phyloP scores from a whole-genome alignment of 2,329 filamentous ascomycete genomes.

The Fusarium sp. region DNA sequence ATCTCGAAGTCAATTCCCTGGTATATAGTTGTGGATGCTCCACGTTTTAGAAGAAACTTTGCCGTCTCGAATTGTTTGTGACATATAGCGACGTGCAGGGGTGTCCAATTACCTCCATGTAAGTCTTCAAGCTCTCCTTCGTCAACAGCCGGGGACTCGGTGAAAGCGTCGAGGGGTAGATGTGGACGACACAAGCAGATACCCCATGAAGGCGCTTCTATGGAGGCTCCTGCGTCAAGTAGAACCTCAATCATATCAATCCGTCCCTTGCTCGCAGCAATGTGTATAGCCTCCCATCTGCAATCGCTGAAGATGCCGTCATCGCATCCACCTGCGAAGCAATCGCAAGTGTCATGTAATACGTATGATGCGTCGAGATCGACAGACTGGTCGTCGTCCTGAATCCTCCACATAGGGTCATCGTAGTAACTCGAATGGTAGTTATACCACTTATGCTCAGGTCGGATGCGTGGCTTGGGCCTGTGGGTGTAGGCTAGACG shows the following conservation, averaged over 20 bases:
- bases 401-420: conserved; percentile 45
- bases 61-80: conserved; percentile 45
- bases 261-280: conserved; percentile 48
- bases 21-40: conserved; percentile 46
- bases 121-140: conserved; percentile 48
- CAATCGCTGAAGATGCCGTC: conserved; percentile 50
- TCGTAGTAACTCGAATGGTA: conserved; percentile 49
- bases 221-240: conserved; percentile 42
- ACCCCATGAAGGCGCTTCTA: conserved; percentile 48
- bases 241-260: conserved; percentile 48
- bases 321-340: conserved; percentile 47
- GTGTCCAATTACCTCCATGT: conserved; percentile 49
- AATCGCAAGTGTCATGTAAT: conserved; percentile 45
- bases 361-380: conserved; percentile 46
- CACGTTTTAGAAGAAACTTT: conserved; percentile 42
- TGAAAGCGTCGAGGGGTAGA: conserved; percentile 47
- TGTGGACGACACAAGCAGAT: conserved; percentile 48
- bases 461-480: conserved; percentile 46
- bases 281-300: conserved; percentile 47
- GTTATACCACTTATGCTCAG: conserved; percentile 48
- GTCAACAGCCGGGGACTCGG: conserved; percentile 44
- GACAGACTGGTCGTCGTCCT: conserved; percentile 47
- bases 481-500: conserved; percentile 47
- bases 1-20: conserved; percentile 47
- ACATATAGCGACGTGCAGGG: conserved; percentile 48